These are phyloP conservation scores for Aspergillus candidus DNA, from an alignment of 2,329 filamentous ascomycete species.

Conservation along the genomic window DNA sequence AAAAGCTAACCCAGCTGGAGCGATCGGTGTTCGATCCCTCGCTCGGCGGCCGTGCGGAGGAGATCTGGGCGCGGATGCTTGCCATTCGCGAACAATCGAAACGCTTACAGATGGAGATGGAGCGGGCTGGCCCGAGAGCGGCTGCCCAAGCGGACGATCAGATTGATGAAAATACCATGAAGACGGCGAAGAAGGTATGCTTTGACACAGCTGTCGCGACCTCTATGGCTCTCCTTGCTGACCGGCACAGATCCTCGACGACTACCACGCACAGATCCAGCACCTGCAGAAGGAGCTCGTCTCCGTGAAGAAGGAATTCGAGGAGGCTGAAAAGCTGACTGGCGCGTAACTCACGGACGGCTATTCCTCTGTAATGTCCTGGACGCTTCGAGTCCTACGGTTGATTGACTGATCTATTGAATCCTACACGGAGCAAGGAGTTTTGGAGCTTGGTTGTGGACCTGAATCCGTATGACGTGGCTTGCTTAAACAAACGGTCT, in stretches of 20 bases:
- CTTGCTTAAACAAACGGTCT: no score
- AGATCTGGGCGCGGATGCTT: slow-evolving; percentile 63
- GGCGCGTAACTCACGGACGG: slow-evolving; percentile 14
- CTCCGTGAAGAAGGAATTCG: slow-evolving; percentile 54
- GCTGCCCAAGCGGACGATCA: slow-evolving; percentile 38
- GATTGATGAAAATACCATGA: slow-evolving; percentile 54
- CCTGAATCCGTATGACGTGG: no score
- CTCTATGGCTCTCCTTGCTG: slow-evolving; percentile 25
- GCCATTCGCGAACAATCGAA: slow-evolving; percentile 54
- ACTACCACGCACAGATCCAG: slow-evolving; percentile 46
- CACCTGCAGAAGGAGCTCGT: slow-evolving; percentile 58
- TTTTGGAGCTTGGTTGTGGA: slow-evolving; percentile 6
- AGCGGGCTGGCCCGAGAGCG: slow-evolving; percentile 44
- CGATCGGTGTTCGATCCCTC: slow-evolving; percentile 55
- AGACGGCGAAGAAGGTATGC: slow-evolving; percentile 55
- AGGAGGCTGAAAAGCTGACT: slow-evolving; percentile 46
- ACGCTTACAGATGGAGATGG: slow-evolving; percentile 55
- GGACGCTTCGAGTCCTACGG: slow-evolving; percentile 1
- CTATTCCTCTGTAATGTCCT: slow-evolving; percentile 1
- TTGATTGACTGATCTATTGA: slow-evolving; percentile 3
- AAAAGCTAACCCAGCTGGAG: slow-evolving; percentile 55
- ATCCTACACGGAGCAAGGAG: slow-evolving; percentile 7
- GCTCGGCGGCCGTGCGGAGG: slow-evolving; percentile 55
- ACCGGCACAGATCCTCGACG: slow-evolving; percentile 42
- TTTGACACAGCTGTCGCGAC: no score